Base-by-base conservation (phyloP, 768 basidiomycete genomes). In the Tricholoma sp. region DNA sequence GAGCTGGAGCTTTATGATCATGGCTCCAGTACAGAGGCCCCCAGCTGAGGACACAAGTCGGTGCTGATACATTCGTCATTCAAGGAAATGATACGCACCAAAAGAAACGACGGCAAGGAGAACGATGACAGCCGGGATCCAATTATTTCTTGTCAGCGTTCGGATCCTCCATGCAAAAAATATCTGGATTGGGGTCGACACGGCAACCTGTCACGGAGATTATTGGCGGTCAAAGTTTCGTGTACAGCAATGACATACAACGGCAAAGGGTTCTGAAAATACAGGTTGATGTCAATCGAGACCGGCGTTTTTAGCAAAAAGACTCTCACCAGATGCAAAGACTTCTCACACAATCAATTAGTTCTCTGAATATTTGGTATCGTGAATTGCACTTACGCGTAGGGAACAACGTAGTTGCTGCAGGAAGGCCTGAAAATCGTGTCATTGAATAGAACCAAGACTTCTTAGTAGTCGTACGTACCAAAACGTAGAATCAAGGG, bases 131-230 rank as follows among this genome's bases (percentile, higher is more conserved):
- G 54, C 33, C 11, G 71, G 61, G 10, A 73, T 52, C 59, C 62
- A 63, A 41, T 52, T 59, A 2, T 63, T 65, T 42, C 63, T 66
- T n/a, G 68, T 74, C 45, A 75, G 64, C 24, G 66, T 61, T 13
- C 57, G 63, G 31, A 76, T 73, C 6, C 74, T 60, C 75, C 75
- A 76, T 0, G 73, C 74, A 29, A 74, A 69, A 61, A 77, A 76
- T 2, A 75, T 58, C 55, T 78, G 76, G 1, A 75, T 69, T 0
- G 75, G 73, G 0, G 73, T 75, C 0, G 74, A 74, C 11, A 78
- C 68, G 17, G 70, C 61, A 10, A 73, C 72, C 76, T 77, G 55
- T 4, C 33, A 32, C 18, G 36, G 15, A 15, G 1, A 20, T 53
- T 17, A 52, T 1, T 12, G 8, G 20, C 9, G 28, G n/a, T 48